Percentiles rank a stretch among this genome's conserved stretches.
Conservation (phyloP, 2,329 filamentous ascomycete species). For the Aspergillus fijiensis region DNA sequence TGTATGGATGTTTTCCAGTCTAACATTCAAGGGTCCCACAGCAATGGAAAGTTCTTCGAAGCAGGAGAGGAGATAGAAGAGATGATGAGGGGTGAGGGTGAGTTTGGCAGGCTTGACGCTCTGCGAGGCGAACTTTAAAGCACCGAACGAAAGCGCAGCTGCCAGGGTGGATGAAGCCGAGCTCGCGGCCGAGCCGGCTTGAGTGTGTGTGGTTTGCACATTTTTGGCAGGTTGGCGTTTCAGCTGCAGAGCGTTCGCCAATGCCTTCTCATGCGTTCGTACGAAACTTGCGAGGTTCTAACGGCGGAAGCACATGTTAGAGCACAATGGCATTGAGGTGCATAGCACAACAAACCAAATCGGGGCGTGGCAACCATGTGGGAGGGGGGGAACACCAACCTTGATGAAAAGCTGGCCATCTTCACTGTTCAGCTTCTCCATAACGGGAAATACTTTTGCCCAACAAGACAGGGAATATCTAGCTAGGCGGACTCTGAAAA, state of each 20-base stretch:
- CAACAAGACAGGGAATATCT: slow-evolving; percentile 27
- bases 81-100: slow-evolving; percentile 89
- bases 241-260: slow-evolving; percentile 91
- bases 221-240: slow-evolving; percentile 69
- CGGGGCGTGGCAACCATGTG: background rate
- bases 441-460: slow-evolving; percentile 35
- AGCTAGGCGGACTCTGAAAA: slow-evolving; percentile 37
- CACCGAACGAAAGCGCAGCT: slow-evolving; percentile 80
- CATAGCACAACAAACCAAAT: background rate
- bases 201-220: slow-evolving; percentile 55
- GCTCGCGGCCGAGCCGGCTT: slow-evolving; percentile 59
- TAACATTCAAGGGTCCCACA: slow-evolving; percentile 94
- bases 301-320: slow-evolving; percentile 11
- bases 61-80: slow-evolving; percentile 92
- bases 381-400: slow-evolving; percentile 28
- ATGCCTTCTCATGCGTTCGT: slow-evolving; percentile 92
- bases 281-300: slow-evolving; percentile 96
- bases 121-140: slow-evolving; percentile 80
- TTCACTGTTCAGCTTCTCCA: slow-evolving; percentile 52
- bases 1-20: slow-evolving; percentile 89
- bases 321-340: background rate
- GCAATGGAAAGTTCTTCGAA: slow-evolving; percentile 90
- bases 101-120: slow-evolving; percentile 86
- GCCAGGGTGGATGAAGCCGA: slow-evolving; percentile 72
- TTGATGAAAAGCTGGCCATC: slow-evolving; percentile 53